phyloP scores from a whole-genome alignment of 169 alveolate genomes.

The Plasmodium berghei region DNA sequence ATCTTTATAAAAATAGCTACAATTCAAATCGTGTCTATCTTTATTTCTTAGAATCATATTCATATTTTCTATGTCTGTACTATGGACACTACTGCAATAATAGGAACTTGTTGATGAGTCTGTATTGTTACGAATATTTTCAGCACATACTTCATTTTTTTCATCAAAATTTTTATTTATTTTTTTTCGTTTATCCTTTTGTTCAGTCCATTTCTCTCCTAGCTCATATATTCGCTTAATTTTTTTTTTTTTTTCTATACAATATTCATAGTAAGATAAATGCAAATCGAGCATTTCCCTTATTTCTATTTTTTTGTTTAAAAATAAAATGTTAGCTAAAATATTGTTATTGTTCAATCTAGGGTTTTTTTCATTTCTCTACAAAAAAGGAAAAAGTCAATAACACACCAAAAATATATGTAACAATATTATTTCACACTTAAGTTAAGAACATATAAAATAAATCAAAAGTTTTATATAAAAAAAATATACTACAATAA shows the following conservation, averaged over 20 bases:
- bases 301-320: conserved; percentile 20
- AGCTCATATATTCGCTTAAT: neutral
- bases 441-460: too few relatives aligned
- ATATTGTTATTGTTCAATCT: neutral
- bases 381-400: neutral
- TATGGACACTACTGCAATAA: conserved; percentile 37
- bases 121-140: neutral
- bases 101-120: conserved; percentile 10
- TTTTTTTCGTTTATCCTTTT: neutral
- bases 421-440: too few relatives aligned
- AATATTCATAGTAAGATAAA: conserved; percentile 31
- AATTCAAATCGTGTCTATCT: neutral
- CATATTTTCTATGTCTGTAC: conserved; percentile 63
- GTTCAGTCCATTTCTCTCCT: too few relatives aligned
- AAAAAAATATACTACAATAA: too few relatives aligned
- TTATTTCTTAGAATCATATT: neutral
- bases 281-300: conserved; percentile 39
- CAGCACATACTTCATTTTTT: neutral
- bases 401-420: too few relatives aligned
- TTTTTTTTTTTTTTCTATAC: conserved; percentile 24
- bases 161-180: neutral
- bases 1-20: conserved; percentile 19
- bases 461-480: too few relatives aligned
- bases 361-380: neutral
- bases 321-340: neutral